These are phyloP conservation scores for Dictyostelium purpureum DNA, from an alignment of 78 protist species.

Conservation along the genomic window DNA sequence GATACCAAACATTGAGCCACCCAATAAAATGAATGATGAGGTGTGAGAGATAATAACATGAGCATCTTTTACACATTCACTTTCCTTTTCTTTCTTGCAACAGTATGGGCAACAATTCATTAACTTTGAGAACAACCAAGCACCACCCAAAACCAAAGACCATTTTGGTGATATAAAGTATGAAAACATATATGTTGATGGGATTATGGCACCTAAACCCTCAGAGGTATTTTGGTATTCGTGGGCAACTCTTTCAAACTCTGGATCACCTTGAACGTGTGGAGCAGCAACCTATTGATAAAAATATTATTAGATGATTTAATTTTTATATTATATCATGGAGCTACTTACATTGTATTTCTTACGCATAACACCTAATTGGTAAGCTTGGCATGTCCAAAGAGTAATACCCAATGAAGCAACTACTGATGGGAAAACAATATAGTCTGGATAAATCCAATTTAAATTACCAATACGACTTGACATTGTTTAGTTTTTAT, in stretches of 20 bases:
- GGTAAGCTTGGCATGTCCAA: slow-evolving; percentile 5
- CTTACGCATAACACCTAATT: slow-evolving; percentile 5
- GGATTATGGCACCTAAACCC: slow-evolving; percentile 5
- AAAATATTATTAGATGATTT: neutral
- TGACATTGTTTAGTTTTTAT: too few species aligned
- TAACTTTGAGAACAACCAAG: slow-evolving; percentile 34
- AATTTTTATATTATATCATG: neutral
- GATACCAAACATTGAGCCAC: slow-evolving; percentile 1
- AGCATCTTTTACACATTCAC: neutral
- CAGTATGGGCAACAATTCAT: neutral
- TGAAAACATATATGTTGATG: slow-evolving; percentile 29
- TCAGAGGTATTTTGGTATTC: slow-evolving; percentile 5
- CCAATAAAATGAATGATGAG: neutral
- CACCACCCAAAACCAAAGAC: neutral
- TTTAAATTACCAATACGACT: too few species aligned
- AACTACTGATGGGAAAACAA: slow-evolving; percentile 39
- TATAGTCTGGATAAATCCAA: neutral
- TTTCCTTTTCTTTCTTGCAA: slow-evolving; percentile 37
- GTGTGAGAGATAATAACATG: neutral
- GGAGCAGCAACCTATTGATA: slow-evolving; percentile 31
- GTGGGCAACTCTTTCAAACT: slow-evolving; percentile 15
- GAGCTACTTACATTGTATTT: neutral
- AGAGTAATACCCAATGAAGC: neutral
- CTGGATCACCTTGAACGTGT: slow-evolving; percentile 23
- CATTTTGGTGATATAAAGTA: slow-evolving; percentile 41